These are phyloP conservation scores for Solanum boliviense DNA, from an alignment of 257 asterid genomes.

Conservation along the genomic window DNA sequence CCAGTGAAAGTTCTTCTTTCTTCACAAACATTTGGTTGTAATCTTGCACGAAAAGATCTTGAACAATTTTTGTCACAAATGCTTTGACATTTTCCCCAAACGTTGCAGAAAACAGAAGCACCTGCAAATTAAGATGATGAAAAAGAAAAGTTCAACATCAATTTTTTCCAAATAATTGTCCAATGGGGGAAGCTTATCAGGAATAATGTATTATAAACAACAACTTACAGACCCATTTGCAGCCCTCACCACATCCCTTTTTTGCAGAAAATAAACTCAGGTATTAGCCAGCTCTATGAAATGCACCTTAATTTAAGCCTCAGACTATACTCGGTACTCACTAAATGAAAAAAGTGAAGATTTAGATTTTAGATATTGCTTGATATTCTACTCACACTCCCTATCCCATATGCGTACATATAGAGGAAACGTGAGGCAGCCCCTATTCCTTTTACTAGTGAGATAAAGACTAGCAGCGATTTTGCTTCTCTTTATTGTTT, in stretches of 20 bases:
- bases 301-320: background rate
- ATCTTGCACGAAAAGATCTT: slow-evolving; percentile 37
- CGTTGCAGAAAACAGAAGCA: slow-evolving; percentile 49
- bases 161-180: background rate
- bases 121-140: slow-evolving; percentile 14
- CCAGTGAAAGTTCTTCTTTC: slow-evolving; percentile 39
- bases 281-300: background rate
- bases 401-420: background rate
- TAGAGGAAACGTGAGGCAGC: background rate
- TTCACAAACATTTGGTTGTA: slow-evolving; percentile 69
- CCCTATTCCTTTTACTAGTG: background rate
- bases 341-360: background rate
- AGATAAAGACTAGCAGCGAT: background rate
- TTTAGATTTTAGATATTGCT: background rate
- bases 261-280: background rate
- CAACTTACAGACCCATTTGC: background rate
- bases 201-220: background rate
- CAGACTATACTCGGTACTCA: background rate
- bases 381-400: background rate
- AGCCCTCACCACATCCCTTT: background rate
- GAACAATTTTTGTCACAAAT: slow-evolving; percentile 42
- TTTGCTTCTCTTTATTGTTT: background rate
- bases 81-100: slow-evolving; percentile 64
- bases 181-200: background rate
- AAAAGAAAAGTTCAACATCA: background rate